Base-by-base conservation (phyloP, 2,329 filamentous ascomycete species). In the Stenocarpella maydis region DNA sequence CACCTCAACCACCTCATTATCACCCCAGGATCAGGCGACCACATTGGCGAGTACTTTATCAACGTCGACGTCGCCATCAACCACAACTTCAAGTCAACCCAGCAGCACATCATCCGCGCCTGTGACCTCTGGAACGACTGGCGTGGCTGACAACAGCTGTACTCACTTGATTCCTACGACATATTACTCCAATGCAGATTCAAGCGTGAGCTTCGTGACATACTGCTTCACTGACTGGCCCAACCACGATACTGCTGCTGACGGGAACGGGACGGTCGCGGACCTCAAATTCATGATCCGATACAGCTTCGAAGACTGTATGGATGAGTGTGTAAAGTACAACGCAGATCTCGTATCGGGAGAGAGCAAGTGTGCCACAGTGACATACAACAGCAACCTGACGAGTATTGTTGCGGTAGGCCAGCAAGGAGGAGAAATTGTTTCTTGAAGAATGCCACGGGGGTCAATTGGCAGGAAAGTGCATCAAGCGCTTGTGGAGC, bases 81-180 rank as follows among this genome's bases (percentile, higher is more conserved):
- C 39, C 37, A 61, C 55, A 12, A 21, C 55, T 21, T 61, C 55
- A 31, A 45, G 26, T 21, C 24, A 21, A 61, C 4, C 26, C 12
- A 61, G 55, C 41, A 61, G 55, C 55, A 61, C 55, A 61, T 61
- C 55, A 34, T 31, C 55, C 19, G 39, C 55, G 19, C 55, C 55
- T 3, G 55, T 61, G 55, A 61, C 55, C 26, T 61, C 55, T 19
- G 55, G 55, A 8, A 61, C 55, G 19, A 61, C 41, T 6, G 55
- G 26, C 9, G 41, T 61, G 6, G 55, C 55, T 4, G 55, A 61
- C 55, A 61, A 61, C 41, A 61, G 55, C 55, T 61, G 55, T 9
- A 61, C 39, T 14, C 5, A 45, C 7, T 34, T 10, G 7, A 39
- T 61, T 2, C 55, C 55, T 4, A 45, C 41, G 10, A 61, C 55